Evolutionary conservation across 2,329 filamentous ascomycete species (phyloP).

Genomic region (Colletotrichum sp.): DNA sequence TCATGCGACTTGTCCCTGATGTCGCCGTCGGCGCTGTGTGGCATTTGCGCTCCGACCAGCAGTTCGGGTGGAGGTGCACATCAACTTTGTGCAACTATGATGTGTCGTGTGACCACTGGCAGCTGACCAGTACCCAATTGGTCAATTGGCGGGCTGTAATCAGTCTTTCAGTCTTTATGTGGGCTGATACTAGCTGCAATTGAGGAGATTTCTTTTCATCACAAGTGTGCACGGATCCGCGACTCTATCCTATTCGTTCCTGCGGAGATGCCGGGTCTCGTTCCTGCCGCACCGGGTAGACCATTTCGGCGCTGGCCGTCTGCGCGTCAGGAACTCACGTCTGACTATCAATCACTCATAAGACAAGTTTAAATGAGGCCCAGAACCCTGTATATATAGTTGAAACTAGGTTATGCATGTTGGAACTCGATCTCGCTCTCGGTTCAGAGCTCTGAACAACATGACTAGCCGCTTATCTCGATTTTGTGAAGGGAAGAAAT

Average conservation of each 20-base stretch:
- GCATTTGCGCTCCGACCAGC: background rate
- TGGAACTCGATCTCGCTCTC: background rate
- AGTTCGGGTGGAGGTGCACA: background rate
- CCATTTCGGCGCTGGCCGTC: background rate
- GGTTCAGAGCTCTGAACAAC: background rate
- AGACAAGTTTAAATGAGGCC: background rate
- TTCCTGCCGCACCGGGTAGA: background rate
- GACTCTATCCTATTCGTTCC: no score
- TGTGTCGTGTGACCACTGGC: background rate
- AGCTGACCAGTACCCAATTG: background rate
- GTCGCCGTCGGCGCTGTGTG: background rate
- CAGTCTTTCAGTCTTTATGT: background rate
- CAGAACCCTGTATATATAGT: background rate
- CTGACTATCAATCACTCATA: background rate
- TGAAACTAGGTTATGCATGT: background rate
- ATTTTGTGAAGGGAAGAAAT: background rate
- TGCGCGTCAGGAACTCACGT: background rate
- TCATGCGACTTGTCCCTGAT: background rate
- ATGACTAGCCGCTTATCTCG: background rate
- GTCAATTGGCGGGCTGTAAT: background rate
- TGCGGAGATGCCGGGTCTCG: no score
- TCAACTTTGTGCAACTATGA: fast-evolving
- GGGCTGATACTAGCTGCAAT: fast-evolving
- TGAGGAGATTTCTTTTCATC: background rate
- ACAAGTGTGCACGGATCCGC: background rate